phyloP scores from a whole-genome alignment of 495 filamentous ascomycete species.

The Cenococcum geophilum region DNA sequence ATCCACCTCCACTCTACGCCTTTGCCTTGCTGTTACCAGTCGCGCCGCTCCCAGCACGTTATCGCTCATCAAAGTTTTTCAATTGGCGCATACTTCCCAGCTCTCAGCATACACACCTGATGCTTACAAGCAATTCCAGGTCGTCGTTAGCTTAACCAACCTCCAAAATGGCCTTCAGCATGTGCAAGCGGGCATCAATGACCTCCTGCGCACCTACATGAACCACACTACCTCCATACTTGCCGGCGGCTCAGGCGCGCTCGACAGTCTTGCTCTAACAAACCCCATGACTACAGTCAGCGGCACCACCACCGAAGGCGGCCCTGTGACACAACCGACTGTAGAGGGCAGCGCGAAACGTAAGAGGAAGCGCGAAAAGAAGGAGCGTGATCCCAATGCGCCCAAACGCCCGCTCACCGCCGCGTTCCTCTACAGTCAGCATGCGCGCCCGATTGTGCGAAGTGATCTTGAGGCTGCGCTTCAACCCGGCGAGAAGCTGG shows the following conservation, averaged over 20 bases:
- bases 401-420: conserved; percentile 91
- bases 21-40: not conserved
- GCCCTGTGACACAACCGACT: conserved; percentile 28
- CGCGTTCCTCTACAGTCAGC: conserved; percentile 88
- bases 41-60: not conserved
- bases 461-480: conserved; percentile 63
- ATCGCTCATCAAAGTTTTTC: conserved; percentile 22
- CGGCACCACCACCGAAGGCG: conserved; percentile 30
- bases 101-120: not conserved
- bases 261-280: conserved; percentile 35
- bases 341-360: conserved; percentile 37
- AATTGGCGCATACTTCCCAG: conserved; percentile 6
- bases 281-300: conserved; percentile 48
- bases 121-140: conserved; percentile 42
- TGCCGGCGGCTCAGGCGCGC: conserved; percentile 33
- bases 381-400: conserved; percentile 86
- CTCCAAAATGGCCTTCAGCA: conserved; percentile 61
- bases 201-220: conserved; percentile 71
- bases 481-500: conserved; percentile 70
- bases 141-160: conserved; percentile 64
- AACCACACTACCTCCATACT: conserved; percentile 75
- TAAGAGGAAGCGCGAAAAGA: conserved; percentile 52
- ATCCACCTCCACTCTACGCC: not conserved
- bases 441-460: conserved; percentile 69
- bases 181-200: conserved; percentile 39